These are phyloP conservation scores for Lentinus brumalis DNA, from an alignment of 768 basidiomycete species.

Conservation along the genomic window DNA sequence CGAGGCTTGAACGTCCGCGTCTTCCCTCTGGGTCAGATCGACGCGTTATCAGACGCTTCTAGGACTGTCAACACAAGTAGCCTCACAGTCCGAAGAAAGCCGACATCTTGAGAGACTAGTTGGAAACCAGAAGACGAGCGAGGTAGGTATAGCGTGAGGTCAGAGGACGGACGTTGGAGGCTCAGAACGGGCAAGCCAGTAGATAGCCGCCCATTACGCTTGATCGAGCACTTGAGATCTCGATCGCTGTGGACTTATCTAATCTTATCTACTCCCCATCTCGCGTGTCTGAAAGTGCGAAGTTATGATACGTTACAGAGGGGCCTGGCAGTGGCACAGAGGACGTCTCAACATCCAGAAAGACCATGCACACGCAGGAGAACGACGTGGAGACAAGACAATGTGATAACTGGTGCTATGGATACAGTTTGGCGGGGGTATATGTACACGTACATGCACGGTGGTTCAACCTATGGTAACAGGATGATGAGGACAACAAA, in stretches of 20 bases:
- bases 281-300: no score
- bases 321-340: no score
- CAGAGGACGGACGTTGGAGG: not conserved
- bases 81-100: conserved; percentile 88
- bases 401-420: not conserved
- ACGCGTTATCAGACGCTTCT: conserved; percentile 6
- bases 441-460: no score
- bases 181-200: not conserved
- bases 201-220: conserved; percentile 11
- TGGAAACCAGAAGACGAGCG: not conserved
- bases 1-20: conserved; percentile 96
- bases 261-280: not conserved
- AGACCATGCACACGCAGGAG: not conserved
- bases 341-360: no score
- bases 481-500: no score
- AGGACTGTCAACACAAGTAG: not conserved
- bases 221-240: conserved; percentile 3
- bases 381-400: not conserved
- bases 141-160: no score
- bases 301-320: no score
- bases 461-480: no score
- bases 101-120: conserved; percentile 52
- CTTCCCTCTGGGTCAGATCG: conserved; percentile 61
- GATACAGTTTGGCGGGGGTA: not conserved
- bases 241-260: not conserved